Conservation (phyloP, 2,329 filamentous ascomycete genomes). For the Talaromyces sp. region DNA sequence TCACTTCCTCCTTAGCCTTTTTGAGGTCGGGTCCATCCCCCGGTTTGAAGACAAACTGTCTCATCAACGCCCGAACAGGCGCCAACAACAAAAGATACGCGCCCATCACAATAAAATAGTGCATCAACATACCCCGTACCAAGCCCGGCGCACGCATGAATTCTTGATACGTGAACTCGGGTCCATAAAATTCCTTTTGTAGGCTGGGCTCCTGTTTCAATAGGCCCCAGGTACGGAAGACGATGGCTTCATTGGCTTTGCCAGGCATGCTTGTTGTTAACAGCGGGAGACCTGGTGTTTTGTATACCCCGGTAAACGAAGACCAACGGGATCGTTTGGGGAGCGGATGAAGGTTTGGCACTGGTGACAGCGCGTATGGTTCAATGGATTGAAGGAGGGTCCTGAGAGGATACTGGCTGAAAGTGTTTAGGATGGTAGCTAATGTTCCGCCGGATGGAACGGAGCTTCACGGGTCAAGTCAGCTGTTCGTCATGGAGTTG, state of each 20-base stretch:
- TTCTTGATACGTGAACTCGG: neutral
- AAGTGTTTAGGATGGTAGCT: neutral
- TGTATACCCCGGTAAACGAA: neutral
- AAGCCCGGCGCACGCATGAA: slow-evolving; percentile 7
- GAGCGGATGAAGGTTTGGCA: neutral
- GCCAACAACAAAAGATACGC: neutral
- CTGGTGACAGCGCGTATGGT: slow-evolving; percentile 1
- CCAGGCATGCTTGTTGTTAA: slow-evolving; percentile 4
- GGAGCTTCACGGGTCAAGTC: neutral
- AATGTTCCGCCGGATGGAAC: slow-evolving; percentile 8
- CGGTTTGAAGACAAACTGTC: neutral
- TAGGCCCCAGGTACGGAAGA: slow-evolving; percentile 3
- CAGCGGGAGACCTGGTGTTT: neutral
- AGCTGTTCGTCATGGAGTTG: neutral
- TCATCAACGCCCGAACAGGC: neutral
- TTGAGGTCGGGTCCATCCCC: neutral
- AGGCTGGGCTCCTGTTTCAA: neutral
- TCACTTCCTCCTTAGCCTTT: neutral
- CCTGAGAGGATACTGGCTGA: slow-evolving; percentile 2
- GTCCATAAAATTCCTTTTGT: neutral
- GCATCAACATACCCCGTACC: slow-evolving; percentile 5
- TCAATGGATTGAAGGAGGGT: neutral
- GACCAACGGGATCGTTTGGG: neutral
- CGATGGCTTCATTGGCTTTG: slow-evolving; percentile 5
- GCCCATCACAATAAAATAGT: neutral